phyloP scores from a whole-genome alignment of 2,329 filamentous ascomycete species.

The Mycosphaerelloides madeirae region DNA sequence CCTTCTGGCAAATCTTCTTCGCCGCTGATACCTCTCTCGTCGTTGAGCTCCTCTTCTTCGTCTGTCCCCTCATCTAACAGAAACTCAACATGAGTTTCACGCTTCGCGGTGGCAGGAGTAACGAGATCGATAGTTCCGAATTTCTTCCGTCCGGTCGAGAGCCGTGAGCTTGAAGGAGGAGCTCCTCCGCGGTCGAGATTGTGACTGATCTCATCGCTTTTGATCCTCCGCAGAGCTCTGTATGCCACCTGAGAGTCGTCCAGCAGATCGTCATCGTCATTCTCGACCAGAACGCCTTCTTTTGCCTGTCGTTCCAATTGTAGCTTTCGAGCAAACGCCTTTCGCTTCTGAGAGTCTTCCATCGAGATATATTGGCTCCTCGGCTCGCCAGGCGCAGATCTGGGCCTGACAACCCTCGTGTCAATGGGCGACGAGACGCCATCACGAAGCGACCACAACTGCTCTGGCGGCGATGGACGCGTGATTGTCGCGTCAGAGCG shows the following conservation, averaged over 20 bases:
- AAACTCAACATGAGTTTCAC: slow-evolving; percentile 12
- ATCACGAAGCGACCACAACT: slow-evolving; percentile 33
- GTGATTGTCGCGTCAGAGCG: slow-evolving; percentile 43
- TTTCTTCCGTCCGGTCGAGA: slow-evolving; percentile 13
- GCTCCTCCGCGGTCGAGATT: neutral
- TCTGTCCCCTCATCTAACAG: slow-evolving; percentile 11
- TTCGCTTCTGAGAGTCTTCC: slow-evolving; percentile 41
- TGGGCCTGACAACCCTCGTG: slow-evolving; percentile 27
- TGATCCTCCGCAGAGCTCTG: slow-evolving; percentile 14
- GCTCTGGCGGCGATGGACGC: slow-evolving; percentile 43
- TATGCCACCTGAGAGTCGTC: slow-evolving; percentile 4
- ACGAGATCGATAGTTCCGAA: slow-evolving; percentile 24
- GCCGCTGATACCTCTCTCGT: neutral
- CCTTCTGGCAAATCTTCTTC: slow-evolving; percentile 16
- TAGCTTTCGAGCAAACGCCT: slow-evolving; percentile 24
- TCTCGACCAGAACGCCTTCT: slow-evolving; percentile 13
- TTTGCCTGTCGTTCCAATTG: slow-evolving; percentile 5
- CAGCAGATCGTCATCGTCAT: slow-evolving; percentile 21
- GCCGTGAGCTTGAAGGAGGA: neutral
- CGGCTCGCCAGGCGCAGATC: slow-evolving; percentile 31
- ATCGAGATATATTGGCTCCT: slow-evolving; percentile 41
- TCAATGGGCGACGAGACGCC: slow-evolving; percentile 31
- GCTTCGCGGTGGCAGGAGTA: slow-evolving; percentile 28
- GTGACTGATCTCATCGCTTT: slow-evolving; percentile 21
- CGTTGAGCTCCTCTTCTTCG: slow-evolving; percentile 1